Evolutionary conservation across 441 rosid species (phyloP).

Genomic region (Flueggea neowawraea): DNA sequence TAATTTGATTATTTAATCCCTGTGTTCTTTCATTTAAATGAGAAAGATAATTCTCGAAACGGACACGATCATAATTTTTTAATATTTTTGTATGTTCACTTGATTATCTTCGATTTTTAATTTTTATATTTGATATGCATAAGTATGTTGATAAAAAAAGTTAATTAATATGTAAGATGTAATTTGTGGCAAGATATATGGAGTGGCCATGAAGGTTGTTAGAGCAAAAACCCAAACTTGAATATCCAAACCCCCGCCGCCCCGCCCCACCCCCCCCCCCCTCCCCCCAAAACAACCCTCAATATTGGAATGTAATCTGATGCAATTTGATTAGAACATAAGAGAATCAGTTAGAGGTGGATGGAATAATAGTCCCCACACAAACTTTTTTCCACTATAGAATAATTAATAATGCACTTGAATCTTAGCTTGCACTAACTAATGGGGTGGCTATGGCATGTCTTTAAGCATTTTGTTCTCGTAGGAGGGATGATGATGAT

Average conservation of each 20-base stretch:
- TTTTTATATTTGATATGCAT: too few species aligned
- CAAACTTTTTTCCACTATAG: constrained; percentile 24
- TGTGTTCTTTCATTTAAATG: background rate
- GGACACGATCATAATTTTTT: background rate
- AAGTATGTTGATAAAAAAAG: too few species aligned
- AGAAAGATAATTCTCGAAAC: background rate
- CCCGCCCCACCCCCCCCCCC: too few species aligned
- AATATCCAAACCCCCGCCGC: background rate
- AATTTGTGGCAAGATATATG: background rate
- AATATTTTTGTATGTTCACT: too few species aligned
- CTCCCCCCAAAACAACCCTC: too few species aligned
- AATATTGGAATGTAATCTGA: background rate
- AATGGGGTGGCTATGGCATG: constrained; percentile 30
- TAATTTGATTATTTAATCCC: background rate
- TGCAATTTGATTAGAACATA: constrained; percentile 12
- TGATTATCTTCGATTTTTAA: too few species aligned
- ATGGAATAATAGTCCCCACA: constrained; percentile 49
- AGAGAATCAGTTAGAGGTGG: constrained; percentile 26
- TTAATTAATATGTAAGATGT: too few species aligned
- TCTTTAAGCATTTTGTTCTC: constrained; percentile 31
- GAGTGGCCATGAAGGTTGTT: background rate
- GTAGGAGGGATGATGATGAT: constrained; percentile 13
- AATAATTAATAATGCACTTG: constrained; percentile 38
- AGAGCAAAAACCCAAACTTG: background rate
- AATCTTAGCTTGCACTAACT: constrained; percentile 26